Evolutionary conservation across 306 rosid genomes (phyloP).

Genomic region (Rosa rugosa): DNA sequence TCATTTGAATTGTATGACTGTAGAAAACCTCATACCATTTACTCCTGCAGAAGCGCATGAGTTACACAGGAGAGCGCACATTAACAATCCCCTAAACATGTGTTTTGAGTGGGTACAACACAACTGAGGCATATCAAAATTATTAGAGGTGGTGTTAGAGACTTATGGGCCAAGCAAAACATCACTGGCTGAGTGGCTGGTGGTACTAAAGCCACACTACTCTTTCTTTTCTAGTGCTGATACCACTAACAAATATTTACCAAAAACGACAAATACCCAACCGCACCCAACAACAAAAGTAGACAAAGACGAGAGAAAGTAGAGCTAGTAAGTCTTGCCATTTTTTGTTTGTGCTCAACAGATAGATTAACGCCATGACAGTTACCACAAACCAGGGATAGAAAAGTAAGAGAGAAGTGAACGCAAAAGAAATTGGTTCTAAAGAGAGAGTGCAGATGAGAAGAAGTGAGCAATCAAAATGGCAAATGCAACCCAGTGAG

Average conservation of each 20-base stretch:
- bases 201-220: background rate
- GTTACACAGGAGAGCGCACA: background rate
- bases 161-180: constrained; percentile 9
- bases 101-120: constrained; percentile 9
- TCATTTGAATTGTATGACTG: background rate
- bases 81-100: background rate
- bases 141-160: background rate
- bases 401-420: no score
- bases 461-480: background rate
- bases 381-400: constrained; percentile 14
- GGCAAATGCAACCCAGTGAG: background rate
- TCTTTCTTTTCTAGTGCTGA: constrained; percentile 22
- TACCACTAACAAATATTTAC: constrained; percentile 11
- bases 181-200: constrained; percentile 6
- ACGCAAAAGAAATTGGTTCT: background rate
- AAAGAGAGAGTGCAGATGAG: background rate
- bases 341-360: constrained; percentile 39
- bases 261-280: constrained; percentile 1
- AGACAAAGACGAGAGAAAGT: constrained; percentile 17
- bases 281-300: constrained; percentile 2
- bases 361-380: background rate
- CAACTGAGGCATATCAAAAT: background rate
- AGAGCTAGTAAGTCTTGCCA: constrained; percentile 23
- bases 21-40: background rate
- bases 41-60: constrained; percentile 1